phyloP scores from a whole-genome alignment of 2,329 filamentous ascomycete species.

The Dactylellina parvicollis region DNA sequence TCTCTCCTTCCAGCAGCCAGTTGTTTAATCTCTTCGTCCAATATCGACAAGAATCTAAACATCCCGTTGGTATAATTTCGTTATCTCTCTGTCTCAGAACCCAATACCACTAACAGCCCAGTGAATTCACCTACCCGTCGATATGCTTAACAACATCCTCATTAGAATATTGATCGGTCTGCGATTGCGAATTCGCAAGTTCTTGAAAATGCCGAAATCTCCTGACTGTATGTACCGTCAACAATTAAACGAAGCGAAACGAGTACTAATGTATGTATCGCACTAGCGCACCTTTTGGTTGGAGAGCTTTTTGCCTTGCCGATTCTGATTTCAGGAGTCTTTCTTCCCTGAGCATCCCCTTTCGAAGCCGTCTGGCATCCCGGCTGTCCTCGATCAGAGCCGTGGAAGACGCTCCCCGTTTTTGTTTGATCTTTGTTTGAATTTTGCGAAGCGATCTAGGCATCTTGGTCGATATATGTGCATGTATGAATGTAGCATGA shows the following conservation, averaged over 20 bases:
- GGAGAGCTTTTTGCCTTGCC: conserved; percentile 27
- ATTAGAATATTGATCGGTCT: conserved; percentile 9
- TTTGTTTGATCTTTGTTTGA: conserved; percentile 39
- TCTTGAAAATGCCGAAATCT: conserved; percentile 42
- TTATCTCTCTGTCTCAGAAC: no score
- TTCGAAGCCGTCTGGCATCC: conserved; percentile 38
- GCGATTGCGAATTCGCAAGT: neutral
- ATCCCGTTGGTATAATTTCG: no score
- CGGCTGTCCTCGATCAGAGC: conserved; percentile 46
- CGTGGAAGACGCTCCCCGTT: conserved; percentile 34
- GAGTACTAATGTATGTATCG: neutral
- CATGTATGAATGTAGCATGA: neutral
- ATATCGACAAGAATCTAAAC: conserved; percentile 27
- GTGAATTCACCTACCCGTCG: no score
- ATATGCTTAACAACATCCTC: conserved; percentile 26
- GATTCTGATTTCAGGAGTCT: conserved; percentile 25
- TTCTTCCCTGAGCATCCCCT: conserved; percentile 41
- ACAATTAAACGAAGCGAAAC: neutral
- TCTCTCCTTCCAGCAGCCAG: conserved; percentile 38
- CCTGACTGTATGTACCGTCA: conserved; percentile 1
- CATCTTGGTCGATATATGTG: conserved; percentile 12
- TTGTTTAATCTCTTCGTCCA: conserved; percentile 37
- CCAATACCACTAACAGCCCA: no score
- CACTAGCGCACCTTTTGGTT: conserved; percentile 24
- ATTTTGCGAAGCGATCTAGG: conserved; percentile 45